A percentile compares a stretch with the other conserved stretches of the same genome.
Evolutionary conservation across 169 alveolate genomes (phyloP).

Genomic region (Cryptosporidium andersoni): DNA sequence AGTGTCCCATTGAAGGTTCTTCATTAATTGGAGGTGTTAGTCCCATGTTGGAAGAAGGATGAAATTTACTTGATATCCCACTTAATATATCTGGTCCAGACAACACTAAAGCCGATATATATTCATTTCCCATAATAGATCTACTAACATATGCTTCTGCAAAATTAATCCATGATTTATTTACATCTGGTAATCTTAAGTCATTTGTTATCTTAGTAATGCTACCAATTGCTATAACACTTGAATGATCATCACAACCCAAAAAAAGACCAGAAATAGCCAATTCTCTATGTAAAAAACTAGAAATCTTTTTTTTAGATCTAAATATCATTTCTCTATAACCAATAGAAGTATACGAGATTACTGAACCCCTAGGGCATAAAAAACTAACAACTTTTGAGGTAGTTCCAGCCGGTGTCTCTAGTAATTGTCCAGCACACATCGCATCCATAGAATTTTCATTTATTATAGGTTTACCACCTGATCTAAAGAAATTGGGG

Average conservation of each 20-base stretch:
- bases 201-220: background rate
- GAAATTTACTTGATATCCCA: slow-evolving; percentile 12
- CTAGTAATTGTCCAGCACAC: slow-evolving; percentile 51
- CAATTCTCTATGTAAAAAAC: slow-evolving; percentile 19
- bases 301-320: slow-evolving; percentile 7
- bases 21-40: slow-evolving; percentile 1
- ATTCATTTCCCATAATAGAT: slow-evolving; percentile 60
- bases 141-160: slow-evolving; percentile 8
- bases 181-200: slow-evolving; percentile 36
- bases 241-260: slow-evolving; percentile 61
- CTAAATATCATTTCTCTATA: slow-evolving; percentile 32
- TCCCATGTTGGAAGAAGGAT: slow-evolving; percentile 7
- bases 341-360: slow-evolving; percentile 24
- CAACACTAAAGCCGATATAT: slow-evolving; percentile 18
- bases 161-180: slow-evolving; percentile 50
- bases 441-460: slow-evolving; percentile 16
- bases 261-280: slow-evolving; percentile 62
- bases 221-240: slow-evolving; percentile 50
- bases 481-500: slow-evolving; percentile 25
- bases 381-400: slow-evolving; percentile 27
- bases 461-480: slow-evolving; percentile 37
- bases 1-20: slow-evolving; percentile 1
- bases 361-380: slow-evolving; percentile 54
- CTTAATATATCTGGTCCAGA: slow-evolving; percentile 50
- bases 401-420: slow-evolving; percentile 10